Evolutionary conservation across 1,284 basidiomycete species (phyloP), one percentile per base, ranked within the genome.

Genomic region (Rhodotorula mucilaginosa): DNA sequence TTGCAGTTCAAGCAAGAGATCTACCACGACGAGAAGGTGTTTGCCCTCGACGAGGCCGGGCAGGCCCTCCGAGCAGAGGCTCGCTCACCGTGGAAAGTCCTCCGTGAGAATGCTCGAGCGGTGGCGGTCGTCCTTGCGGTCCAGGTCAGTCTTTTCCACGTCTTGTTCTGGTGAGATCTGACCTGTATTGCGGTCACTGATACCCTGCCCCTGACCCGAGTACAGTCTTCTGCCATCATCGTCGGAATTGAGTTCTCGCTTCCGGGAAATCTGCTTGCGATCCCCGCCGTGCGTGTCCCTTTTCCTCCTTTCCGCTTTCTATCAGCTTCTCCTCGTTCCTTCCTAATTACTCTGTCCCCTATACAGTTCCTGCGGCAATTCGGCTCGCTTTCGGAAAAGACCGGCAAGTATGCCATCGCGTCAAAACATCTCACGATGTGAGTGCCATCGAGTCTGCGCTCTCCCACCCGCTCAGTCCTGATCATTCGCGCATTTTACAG

Each of bases 211-310:
- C 39, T 8, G 23, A 5, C 39, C 29, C 19, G 12, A 44, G 1
- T 31, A 15, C 69, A 70, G 65, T 63, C 64, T 18, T 71, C 68
- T 46, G 74, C 74, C 1, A 73, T 75, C 39, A 64, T 75, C 13
- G 69, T 71, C 56, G 74, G 74, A 2, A 51, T 75, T 29, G 71
- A 75, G 59, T 75, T 75, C 60, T 46, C 56, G 34, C 52, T 75
- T 15, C 71, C 71, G 3, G 71, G 74, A 26, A 75, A 73, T 31
- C n/a, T 75, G 6, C 67, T 75, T 16, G 74, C 71, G 31, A 68
- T 75, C 31, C 64, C 58, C 3, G 74, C 74, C 23, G 57, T 58
- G 5, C 31, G 57, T 39, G 18, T 23, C 2, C 2, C 57, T 18
- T 8, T 34, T 1, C 5, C 19, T 10, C 19, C 16, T 5, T 21